Evolutionary conservation across 2,329 filamentous ascomycete species (phyloP), one percentile per base, ranked within the genome.

Genomic region (Exophiala bonariae): DNA sequence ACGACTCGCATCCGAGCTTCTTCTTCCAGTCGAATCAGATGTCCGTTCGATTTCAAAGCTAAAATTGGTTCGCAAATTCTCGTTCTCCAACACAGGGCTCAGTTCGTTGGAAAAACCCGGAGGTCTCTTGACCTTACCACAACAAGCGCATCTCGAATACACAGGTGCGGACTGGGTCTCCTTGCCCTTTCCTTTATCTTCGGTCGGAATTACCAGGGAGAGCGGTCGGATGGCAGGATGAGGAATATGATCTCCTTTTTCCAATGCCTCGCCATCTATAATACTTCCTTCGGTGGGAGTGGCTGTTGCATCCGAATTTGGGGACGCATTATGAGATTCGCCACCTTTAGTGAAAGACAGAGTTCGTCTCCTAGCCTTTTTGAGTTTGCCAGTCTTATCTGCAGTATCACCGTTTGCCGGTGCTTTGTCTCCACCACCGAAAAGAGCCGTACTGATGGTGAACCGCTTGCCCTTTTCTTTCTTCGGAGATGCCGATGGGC

Each of bases 81-180:
- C 57, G 33, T 59, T 59, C 38, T 59, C 57, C 28, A 56, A 22
- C 10, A 59, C 57, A 19, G 57, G 57, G 31, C 52, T 58, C 3
- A 59, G 50, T 18, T 54, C 57, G 14, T 41, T 43, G 17, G 38
- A 22, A 42, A 49, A 56, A 2, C 47, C 54, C 9, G 41, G 32
- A 32, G 57, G 55, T 30, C 45, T 49, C 36, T 54, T 53, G 16
- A 59, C 14, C 37, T 47, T 56, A n/a, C 57, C 57, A 42, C 57
- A 59, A 32, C 57, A 59, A n/a, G 48, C 16, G 33, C 57, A 59
- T 17, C 55, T 50, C 28, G 42, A 33, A 34, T 59, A 59, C 14
- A 54, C 53, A 2, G 50, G 47, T 9, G 39, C 44, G 17, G 47
- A 46, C 26, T 43, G 18, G 16, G 49, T 46, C 16, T 56, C 51